phyloP scores from a whole-genome alignment of 306 rosid genomes.

The Herpetospermum pedunculosum region DNA sequence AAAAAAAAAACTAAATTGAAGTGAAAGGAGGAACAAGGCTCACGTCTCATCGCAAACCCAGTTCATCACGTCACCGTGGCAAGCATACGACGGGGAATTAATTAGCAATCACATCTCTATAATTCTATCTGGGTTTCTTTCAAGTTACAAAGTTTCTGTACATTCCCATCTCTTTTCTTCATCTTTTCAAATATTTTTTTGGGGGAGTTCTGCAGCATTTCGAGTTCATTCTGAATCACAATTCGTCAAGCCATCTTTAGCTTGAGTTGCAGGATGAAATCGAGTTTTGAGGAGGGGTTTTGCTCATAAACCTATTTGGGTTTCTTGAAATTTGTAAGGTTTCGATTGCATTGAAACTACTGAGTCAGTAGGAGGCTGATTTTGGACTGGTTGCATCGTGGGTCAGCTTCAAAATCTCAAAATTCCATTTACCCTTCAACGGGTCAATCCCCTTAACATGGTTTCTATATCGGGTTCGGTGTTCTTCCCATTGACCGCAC shows the following conservation, averaged over 20 bases:
- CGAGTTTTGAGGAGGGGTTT: background rate
- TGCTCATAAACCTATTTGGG: background rate
- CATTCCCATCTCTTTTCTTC: background rate
- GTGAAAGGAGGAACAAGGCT: background rate
- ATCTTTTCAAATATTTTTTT: background rate
- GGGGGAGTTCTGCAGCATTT: background rate
- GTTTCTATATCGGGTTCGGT: conserved; percentile 39
- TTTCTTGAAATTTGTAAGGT: background rate
- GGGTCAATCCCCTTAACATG: conserved; percentile 21
- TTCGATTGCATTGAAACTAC: background rate
- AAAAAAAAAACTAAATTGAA: background rate
- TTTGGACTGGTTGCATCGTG: background rate
- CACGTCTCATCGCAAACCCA: background rate
- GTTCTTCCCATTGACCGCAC: conserved; percentile 28
- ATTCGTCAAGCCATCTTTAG: background rate
- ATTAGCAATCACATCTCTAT: background rate
- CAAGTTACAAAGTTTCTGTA: background rate
- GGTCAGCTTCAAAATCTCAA: conserved; percentile 14
- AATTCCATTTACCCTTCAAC: background rate
- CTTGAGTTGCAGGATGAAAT: background rate
- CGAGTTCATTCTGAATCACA: background rate
- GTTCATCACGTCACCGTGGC: background rate
- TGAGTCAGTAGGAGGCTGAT: background rate
- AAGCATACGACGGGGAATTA: background rate
- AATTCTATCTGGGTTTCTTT: background rate